Evolutionary conservation across 2,329 filamentous ascomycete genomes (phyloP).

Genomic region (Biscogniauxia mediterranea): DNA sequence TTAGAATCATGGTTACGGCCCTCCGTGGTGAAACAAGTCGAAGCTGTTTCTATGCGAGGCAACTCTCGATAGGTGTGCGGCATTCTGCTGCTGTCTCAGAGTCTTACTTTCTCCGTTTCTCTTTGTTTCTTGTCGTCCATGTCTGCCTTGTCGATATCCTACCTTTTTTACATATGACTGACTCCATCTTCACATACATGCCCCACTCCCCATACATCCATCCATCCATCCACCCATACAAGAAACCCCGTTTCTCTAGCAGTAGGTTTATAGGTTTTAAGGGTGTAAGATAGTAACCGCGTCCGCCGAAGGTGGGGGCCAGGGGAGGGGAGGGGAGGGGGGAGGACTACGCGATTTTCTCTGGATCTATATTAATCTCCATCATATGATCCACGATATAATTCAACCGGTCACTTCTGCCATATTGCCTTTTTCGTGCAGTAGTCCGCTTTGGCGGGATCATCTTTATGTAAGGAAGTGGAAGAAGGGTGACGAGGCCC

Average conservation of each 20-base stretch:
- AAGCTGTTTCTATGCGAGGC: neutral
- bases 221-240: no score
- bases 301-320: no score
- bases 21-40: neutral
- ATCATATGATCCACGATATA: slow-evolving; percentile 30
- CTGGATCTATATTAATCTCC: slow-evolving; percentile 23
- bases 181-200: no score
- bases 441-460: slow-evolving; percentile 16
- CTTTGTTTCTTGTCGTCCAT: no score
- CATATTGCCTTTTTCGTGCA: slow-evolving; percentile 14
- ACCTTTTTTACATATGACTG: no score
- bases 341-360: slow-evolving; percentile 7
- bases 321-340: no score
- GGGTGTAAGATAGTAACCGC: slow-evolving; percentile 1
- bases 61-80: neutral
- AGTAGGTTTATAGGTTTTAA: no score
- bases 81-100: neutral
- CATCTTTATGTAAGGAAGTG: slow-evolving; percentile 3
- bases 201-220: neutral
- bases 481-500: neutral
- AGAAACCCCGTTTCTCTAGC: no score
- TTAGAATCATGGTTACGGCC: no score
- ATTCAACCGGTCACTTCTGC: slow-evolving; percentile 30
- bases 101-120: neutral
- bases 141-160: no score